Evolutionary conservation across 169 alveolate genomes (phyloP), one percentile per base, ranked within the genome.

Genomic region (Toxoplasma gondii): DNA sequence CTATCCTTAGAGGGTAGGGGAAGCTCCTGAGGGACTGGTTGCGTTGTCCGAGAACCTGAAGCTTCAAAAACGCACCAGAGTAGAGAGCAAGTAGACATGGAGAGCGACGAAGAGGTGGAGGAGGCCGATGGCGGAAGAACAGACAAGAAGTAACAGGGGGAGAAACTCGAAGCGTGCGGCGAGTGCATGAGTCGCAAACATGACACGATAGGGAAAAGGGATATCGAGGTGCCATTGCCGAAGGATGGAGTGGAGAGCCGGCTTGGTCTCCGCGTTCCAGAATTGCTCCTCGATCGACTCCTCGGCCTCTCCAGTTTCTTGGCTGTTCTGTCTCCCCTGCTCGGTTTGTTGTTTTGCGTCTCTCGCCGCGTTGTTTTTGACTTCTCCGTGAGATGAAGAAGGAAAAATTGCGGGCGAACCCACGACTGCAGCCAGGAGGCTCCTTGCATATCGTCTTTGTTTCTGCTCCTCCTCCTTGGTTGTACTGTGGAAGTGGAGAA

Each of bases 71-170:
- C 17, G 83, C 83, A 45, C 86, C 44, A 78, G 86, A n/a, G 9
- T 1, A 45, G 29, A 78, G 39, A 78, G 45, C 9, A 78, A 1
- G 31, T 44, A 19, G 67, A 44, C 86, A 78, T 78, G 67, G 24
- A 83, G 90, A 12, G 64, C 67, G 43, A 83, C 69, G 41, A 91
- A 91, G 88, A 34, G 38, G 10, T 41, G 4, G 0, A 93, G 80
- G 43, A 92, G 88, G 54, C 93, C 91, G 38, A 92, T 38, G 80
- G 96, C 95, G 45, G 88, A 88, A 31, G 54, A 74, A 88, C 87
- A 94, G 16, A 93, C 88, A 44, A 92, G 83, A 53, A 94, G 70
- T 39, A 94, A 64, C 88, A 94, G 88, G 88, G 96, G 96, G 78
- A 93, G 94, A 49, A 94, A 94, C 83, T 88, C 94, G 94, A 94